Base-by-base conservation (phyloP, 1,139 yeast genomes). In the Eremothecium gossypii region DNA sequence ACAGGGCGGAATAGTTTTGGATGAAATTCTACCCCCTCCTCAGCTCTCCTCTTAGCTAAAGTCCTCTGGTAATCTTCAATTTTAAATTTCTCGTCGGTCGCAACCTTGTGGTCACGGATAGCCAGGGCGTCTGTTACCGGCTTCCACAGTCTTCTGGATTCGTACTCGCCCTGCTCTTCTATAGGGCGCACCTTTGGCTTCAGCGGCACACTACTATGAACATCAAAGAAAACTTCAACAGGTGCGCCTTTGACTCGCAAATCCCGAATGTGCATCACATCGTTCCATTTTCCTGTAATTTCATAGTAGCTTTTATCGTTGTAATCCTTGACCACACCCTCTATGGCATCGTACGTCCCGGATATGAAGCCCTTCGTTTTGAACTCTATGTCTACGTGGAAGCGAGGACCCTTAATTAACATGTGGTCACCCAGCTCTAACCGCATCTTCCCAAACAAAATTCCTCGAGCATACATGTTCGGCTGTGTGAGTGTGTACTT, bases 401-500 rank as follows among this genome's bases (percentile, higher is more conserved):
- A 71, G 9, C 69, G 66, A 8, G 77, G 72, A 55, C 94, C 84
- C 53, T 73, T 77, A 41, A 91, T 71, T 11, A 73, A 56, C 77
- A 94, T 77, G 56, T 84, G 95, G 59, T 91, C 98, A 30, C 98
- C 98, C 45, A 91, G 66, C 60, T 91, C 98, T 49, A 83, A 80
- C 64, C 79, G 83, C 69, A 91, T 73, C 51, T 82, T 83, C 14
- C 98, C 98, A 58, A 91, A 84, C 30, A 91, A 66, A 39, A 91
- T 84, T 39, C 96, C 96, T 53, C 98, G 72, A n/a, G 94, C 95
- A 55, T 91, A 91, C 66, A 91, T 80, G 61, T 91, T 91, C 43
- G 98, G 98, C 62, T 91, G 98, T 27, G 86, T 82, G 63, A 91
- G 70, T 10, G 79, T 74, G 61, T 87, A 91, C 41, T 71, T 68